phyloP scores from a whole-genome alignment of 78 protist species.

The Pigoraptor vietnamica region DNA sequence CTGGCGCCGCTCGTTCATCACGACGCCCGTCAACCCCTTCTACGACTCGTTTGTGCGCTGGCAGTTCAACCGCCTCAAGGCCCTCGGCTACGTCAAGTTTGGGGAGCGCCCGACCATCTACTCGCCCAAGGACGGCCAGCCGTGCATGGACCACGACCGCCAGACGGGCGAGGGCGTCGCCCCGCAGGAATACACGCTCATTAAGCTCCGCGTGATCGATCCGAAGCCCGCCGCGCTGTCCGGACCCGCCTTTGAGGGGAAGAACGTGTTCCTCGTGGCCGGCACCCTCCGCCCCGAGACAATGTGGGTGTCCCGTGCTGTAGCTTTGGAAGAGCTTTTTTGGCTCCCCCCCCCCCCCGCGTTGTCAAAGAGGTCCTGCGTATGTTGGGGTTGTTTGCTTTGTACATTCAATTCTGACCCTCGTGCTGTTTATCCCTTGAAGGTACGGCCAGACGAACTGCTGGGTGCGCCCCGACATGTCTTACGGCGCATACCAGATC shows the following conservation, averaged over 20 bases:
- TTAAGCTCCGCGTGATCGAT: constrained; percentile 80
- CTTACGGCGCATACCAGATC: constrained; percentile 86
- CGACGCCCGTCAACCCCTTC: constrained; percentile 97
- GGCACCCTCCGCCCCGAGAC: constrained; percentile 99
- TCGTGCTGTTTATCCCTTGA: too few relatives aligned
- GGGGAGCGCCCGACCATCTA: constrained; percentile 81
- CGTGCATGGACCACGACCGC: constrained; percentile 99
- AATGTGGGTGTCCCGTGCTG: constrained; percentile 87
- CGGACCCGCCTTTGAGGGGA: constrained; percentile 22
- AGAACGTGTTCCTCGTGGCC: constrained; percentile 82
- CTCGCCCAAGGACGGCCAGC: constrained; percentile 94
- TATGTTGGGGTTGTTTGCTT: too few relatives aligned
- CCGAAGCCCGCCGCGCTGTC: constrained; percentile 57
- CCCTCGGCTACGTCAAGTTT: constrained; percentile 3
- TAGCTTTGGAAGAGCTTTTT: background rate
- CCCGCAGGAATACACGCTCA: constrained; percentile 93
- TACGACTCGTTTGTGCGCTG: constrained; percentile 98
- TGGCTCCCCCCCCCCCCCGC: background rate
- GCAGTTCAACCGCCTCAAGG: constrained; percentile 84
- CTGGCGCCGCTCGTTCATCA: constrained; percentile 98
- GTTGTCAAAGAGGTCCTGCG: too few relatives aligned
- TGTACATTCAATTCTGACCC: too few relatives aligned
- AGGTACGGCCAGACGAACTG: constrained; percentile 97
- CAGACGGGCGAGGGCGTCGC: constrained; percentile 92
- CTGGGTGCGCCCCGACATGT: constrained; percentile 91